Base-by-base conservation (phyloP, 768 basidiomycete genomes). In the Lactarius pseudohatsudake region DNA sequence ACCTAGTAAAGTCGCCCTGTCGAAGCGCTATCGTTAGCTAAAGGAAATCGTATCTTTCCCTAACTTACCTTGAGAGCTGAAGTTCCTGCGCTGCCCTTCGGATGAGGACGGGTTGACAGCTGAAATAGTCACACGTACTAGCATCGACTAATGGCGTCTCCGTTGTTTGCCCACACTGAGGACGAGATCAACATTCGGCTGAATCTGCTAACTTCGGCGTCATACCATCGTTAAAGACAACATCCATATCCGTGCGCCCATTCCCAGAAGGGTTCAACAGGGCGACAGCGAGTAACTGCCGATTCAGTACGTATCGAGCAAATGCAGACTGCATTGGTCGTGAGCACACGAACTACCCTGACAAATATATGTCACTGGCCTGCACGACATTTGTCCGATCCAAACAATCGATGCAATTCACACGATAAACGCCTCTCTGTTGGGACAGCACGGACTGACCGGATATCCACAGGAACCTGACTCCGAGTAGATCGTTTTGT, bases 141-240 rank as follows among this genome's bases (percentile, higher is more conserved):
- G 62, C 90, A 89, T 62, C 90, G 84, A 75, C 92, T 95, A 65
- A 97, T 92, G 6, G 93, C 90, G 74, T 99, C 97, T 0, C 97
- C 97, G 71, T 98, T 98, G 74, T 98, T 97, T 2, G 97, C 97
- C 97, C 97, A 99, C 20, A 94, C 92, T 92, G 66, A 28, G 55
- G 15, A 50, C 30, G 45, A 66, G 30, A 20, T n/a, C 62, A 61
- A 62, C 26, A 40, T 28, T 66, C 50, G 69, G 40, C 20, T 36
- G n/a, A 36, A 62, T 38, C 16, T 16, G 36, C 18, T 47, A 40
- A 34, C 30, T 43, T 15, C 16, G 9, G 34, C 53, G 40, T 55
- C 76, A 50, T 60, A 91, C 91, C 86, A 74, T 92, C 86, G 69
- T 93, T 96, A 74, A 96, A 92, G 20, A 86, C 83, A 20, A 85